Conservation (phyloP, 345 rosid genomes). For the Syzygium oleosum region DNA sequence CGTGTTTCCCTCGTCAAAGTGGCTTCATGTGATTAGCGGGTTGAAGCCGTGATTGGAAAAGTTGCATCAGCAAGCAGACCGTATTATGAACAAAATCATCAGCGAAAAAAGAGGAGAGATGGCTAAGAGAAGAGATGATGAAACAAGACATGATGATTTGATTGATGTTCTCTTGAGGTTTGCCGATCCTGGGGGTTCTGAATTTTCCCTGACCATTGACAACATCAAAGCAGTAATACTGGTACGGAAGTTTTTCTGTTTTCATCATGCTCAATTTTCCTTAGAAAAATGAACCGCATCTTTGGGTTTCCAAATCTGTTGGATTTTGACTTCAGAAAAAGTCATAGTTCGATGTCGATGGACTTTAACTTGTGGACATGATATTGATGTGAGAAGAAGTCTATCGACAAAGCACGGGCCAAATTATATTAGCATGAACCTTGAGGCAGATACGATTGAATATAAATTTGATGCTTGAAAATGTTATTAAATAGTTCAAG, state of each 20-base stretch:
- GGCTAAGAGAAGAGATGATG: not conserved
- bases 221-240: conserved; percentile 21
- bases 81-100: conserved; percentile 9
- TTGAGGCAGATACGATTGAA: not conserved
- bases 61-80: conserved; percentile 1
- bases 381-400: not conserved
- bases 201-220: conserved; percentile 3
- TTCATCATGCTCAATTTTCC: not conserved
- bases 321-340: not conserved
- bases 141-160: not conserved
- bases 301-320: not conserved
- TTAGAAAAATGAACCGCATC: not conserved
- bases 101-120: not conserved
- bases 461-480: not conserved
- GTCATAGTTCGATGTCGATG: not conserved
- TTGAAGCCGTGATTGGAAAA: not conserved
- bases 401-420: not conserved
- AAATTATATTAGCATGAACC: not conserved
- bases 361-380: not conserved
- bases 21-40: conserved; percentile 8
- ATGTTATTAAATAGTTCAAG: not conserved
- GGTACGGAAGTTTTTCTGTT: not conserved
- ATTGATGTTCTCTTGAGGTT: conserved; percentile 14
- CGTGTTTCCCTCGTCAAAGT: conserved; percentile 13
- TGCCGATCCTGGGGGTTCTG: not conserved